Evolutionary conservation across 768 basidiomycete species (phyloP).

Genomic region (Tephrocybe sp.): DNA sequence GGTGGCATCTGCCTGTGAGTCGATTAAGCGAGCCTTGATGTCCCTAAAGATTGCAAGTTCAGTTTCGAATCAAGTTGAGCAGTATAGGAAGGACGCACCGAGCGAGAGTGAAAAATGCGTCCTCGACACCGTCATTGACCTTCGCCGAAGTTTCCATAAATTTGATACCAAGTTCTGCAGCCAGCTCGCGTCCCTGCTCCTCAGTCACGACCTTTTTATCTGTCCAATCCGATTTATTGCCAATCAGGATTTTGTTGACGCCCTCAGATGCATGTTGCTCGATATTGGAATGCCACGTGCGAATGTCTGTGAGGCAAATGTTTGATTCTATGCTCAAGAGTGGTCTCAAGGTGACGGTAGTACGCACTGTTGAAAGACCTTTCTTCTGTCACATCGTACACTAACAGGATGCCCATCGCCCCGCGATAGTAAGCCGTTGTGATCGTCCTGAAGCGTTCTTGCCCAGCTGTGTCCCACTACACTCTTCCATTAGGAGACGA

Average conservation of each 20-base stretch:
- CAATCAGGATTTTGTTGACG: conserved; percentile 98
- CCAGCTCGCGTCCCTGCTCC: conserved; percentile 90
- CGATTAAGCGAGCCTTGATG: conserved; percentile 96
- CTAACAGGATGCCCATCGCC: conserved; percentile 96
- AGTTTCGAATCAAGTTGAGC: neutral
- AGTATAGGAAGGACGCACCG: conserved; percentile 55
- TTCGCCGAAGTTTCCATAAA: conserved; percentile 99
- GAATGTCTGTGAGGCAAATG: conserved; percentile 68
- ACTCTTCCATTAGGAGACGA: conserved; percentile 8
- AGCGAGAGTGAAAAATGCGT: conserved; percentile 96
- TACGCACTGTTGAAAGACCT: conserved; percentile 91
- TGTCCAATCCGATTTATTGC: conserved; percentile 98
- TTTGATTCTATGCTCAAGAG: conserved; percentile 8
- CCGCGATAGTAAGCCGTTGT: conserved; percentile 99
- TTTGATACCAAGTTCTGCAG: conserved; percentile 89
- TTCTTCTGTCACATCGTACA: conserved; percentile 98
- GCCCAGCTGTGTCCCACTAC: conserved; percentile 99
- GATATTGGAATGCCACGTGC: conserved; percentile 97
- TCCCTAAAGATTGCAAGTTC: conserved; percentile 57
- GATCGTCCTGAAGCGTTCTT: conserved; percentile 98
- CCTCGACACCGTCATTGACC: conserved; percentile 96
- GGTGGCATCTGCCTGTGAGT: conserved; percentile 74
- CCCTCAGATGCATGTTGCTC: conserved; percentile 99
- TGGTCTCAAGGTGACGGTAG: neutral
- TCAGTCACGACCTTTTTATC: conserved; percentile 93